Percentiles rank a stretch among this genome's conserved stretches.
Evolutionary conservation across 352 stramenopile genomes (phyloP).

Genomic region (Achlya hypogyna): DNA sequence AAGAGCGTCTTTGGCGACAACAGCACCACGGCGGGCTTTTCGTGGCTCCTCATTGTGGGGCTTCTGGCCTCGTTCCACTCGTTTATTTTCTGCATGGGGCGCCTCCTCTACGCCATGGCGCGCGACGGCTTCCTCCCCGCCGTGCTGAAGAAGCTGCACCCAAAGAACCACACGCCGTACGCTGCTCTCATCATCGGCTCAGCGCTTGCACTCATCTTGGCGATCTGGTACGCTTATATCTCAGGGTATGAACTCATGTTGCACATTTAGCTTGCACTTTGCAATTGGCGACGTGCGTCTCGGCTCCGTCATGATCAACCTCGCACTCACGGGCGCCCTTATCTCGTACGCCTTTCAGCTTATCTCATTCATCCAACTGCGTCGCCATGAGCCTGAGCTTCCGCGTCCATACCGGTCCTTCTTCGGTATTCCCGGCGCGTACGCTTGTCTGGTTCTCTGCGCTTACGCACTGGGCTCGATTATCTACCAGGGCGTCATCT

Average conservation of each 20-base stretch:
- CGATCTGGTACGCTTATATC: constrained; percentile 22
- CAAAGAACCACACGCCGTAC: constrained; percentile 39
- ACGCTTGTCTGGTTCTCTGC: constrained; percentile 38
- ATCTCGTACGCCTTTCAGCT: constrained; percentile 57
- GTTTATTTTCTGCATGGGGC: constrained; percentile 74
- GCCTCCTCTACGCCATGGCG: constrained; percentile 53
- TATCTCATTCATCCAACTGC: constrained; percentile 44
- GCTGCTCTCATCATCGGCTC: constrained; percentile 44
- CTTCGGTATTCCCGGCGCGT: constrained; percentile 41
- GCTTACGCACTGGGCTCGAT: constrained; percentile 44
- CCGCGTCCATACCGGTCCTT: constrained; percentile 40
- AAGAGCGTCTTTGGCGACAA: constrained; percentile 62
- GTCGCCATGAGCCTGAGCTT: constrained; percentile 39
- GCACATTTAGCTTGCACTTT: constrained; percentile 32
- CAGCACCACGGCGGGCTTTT: constrained; percentile 50
- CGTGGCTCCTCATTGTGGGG: constrained; percentile 54
- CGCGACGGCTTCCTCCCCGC: constrained; percentile 48
- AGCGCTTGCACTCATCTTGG: constrained; percentile 33
- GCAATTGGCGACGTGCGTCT: constrained; percentile 48
- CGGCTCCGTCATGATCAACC: constrained; percentile 57
- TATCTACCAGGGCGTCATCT: constrained; percentile 43
- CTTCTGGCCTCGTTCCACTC: constrained; percentile 62
- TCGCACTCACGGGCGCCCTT: constrained; percentile 52
- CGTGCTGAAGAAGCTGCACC: constrained; percentile 37
- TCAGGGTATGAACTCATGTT: neutral